phyloP scores from a whole-genome alignment of 345 rosid genomes.

The Noccaea bulbosa region DNA sequence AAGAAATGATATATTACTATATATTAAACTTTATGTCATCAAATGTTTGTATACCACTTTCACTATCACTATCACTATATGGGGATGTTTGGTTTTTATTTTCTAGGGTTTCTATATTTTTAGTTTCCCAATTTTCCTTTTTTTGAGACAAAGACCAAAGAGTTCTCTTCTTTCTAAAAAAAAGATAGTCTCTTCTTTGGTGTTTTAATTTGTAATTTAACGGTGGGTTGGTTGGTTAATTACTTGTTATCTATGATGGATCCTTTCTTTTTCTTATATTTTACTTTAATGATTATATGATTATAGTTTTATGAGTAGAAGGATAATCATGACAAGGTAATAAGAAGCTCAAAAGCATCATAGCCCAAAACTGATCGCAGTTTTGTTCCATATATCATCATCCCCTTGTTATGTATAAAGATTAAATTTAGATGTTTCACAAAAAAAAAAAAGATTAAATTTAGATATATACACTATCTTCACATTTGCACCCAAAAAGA shows the following conservation, averaged over 20 bases:
- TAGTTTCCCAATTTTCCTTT: slow-evolving; percentile 32
- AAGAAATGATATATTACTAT: slow-evolving; percentile 11
- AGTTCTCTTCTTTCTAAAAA: neutral
- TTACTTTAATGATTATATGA: neutral
- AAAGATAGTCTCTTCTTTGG: slow-evolving; percentile 30
- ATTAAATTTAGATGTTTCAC: too few relatives aligned
- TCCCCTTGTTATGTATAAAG: too few relatives aligned
- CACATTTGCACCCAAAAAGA: too few relatives aligned
- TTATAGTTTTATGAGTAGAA: neutral
- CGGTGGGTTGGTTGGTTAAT: slow-evolving; percentile 34
- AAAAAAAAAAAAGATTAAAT: too few relatives aligned
- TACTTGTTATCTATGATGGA: neutral
- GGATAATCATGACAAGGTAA: too few relatives aligned
- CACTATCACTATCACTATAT: slow-evolving; percentile 36
- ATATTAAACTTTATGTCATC: slow-evolving; percentile 35
- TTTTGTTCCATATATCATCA: too few relatives aligned
- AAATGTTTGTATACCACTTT: slow-evolving; percentile 38
- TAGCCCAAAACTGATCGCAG: too few relatives aligned
- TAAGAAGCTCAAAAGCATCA: too few relatives aligned
- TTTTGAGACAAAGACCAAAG: slow-evolving; percentile 23
- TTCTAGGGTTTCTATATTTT: slow-evolving; percentile 36
- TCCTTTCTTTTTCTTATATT: neutral
- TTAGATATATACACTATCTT: too few relatives aligned
- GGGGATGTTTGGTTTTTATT: slow-evolving; percentile 34
- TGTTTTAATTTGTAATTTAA: slow-evolving; percentile 46